A percentile compares a stretch with the other conserved stretches of the same genome.
These are phyloP conservation scores for Nymphaea thermarum DNA, from an alignment of 164 flowering plant genomes.

Conservation along the genomic window DNA sequence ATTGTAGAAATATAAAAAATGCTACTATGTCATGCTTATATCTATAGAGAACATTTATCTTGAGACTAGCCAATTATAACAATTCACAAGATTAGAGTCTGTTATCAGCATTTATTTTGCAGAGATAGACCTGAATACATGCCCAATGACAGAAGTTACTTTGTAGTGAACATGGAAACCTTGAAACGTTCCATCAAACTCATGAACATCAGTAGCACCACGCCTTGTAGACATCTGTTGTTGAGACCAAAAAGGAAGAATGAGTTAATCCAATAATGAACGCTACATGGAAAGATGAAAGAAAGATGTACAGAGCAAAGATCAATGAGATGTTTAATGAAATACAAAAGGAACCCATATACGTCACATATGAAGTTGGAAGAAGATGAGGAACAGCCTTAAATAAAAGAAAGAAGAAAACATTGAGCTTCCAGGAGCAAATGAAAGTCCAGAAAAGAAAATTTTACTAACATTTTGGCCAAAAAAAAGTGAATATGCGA, in stretches of 20 bases:
- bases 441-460: neutral
- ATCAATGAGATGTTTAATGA: neutral
- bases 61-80: no score
- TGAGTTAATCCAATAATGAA: constrained; percentile 1
- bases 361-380: neutral
- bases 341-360: neutral
- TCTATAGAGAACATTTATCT: no score
- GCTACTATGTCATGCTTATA: no score
- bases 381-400: neutral
- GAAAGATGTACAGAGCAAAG: no score
- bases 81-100: no score
- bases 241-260: constrained; percentile 6
- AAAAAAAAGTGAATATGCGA: no score
- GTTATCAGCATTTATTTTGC: no score
- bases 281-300: neutral
- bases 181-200: constrained; percentile 64
- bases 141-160: constrained; percentile 96
- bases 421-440: neutral
- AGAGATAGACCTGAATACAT: constrained; percentile 71
- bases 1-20: no score
- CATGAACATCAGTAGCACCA: constrained; percentile 89
- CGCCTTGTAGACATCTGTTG: constrained; percentile 66
- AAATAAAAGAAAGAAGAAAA: neutral
- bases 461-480: no score
- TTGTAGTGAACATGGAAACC: constrained; percentile 42